Evolutionary conservation across 2,329 filamentous ascomycete species (phyloP), one percentile per base, ranked within the genome.

Genomic region (Epichloe typhina): DNA sequence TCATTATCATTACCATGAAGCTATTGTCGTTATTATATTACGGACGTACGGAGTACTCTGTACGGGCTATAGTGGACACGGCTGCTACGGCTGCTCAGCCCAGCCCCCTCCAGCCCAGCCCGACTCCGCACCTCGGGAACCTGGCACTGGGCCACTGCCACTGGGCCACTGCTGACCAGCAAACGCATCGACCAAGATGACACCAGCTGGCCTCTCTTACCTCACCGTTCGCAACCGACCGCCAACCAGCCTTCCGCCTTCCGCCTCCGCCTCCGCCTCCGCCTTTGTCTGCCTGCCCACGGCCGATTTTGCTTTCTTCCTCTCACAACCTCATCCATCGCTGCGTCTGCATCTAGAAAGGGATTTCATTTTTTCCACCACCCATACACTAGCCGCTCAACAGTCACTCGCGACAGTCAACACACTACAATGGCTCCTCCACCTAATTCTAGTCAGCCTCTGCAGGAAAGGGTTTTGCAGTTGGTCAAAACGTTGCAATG

Each of bases 401-500:
- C 50, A 12, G 41, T 44, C 26, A 21, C 17, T 17, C 17, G 17
- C 17, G 17, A 17, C 50, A 12, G 41, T 44, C 26, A 21, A 31
- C 44, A 47, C 37, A 31, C 49, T 12, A 37, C 44, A 46, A 57
- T 57, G 55, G 52, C 86, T 70, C 84, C 86, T 71, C 84, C 85
- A 68, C 84, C 86, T 57, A 72, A 83, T 53, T 72, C 84, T 52
- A 77, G 72, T 60, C 69, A 85, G 68, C 83, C 88, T 66, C 74
- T 93, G 62, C 71, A 73, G 63, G 82, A 93, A 73, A 80, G 89
- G 64, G 72, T 95, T 54, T 70, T 88, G 61, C 75, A 79, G 59
- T 77, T 97, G 59, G 89, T 84, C 58, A 83, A 95, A 69, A 97
- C 90, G 44, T 76, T 97, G 59, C 93, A 97, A 75, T 98, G 91